Evolutionary conservation across 805 yeast genomes (phyloP).

Genomic region (Candida anglica): DNA sequence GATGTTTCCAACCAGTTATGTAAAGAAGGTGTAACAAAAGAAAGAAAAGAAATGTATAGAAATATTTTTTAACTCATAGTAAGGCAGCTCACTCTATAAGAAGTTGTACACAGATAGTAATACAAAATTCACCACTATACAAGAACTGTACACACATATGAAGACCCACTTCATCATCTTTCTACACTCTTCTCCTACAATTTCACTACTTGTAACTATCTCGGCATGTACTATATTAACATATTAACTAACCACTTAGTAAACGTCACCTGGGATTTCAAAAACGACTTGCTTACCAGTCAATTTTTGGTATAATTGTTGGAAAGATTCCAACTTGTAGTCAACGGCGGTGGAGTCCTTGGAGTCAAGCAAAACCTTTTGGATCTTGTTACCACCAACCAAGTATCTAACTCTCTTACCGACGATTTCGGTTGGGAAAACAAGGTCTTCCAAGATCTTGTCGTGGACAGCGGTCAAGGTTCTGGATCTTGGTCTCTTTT

Average conservation of each 20-base stretch:
- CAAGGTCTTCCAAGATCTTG: constrained; percentile 97
- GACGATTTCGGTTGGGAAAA: constrained; percentile 98
- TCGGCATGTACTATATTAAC: constrained; percentile 3
- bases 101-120: no score
- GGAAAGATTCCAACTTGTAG: constrained; percentile 99
- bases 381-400: constrained; percentile 98
- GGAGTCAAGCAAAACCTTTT: constrained; percentile 95
- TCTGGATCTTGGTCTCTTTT: constrained; percentile 99
- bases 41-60: no score
- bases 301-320: constrained; percentile 95
- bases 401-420: constrained; percentile 99
- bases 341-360: constrained; percentile 96
- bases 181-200: no score
- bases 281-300: constrained; percentile 99
- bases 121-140: not conserved
- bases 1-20: constrained; percentile 69
- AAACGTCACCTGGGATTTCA: constrained; percentile 66
- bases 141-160: not conserved
- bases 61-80: no score
- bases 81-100: no score
- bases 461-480: constrained; percentile 98
- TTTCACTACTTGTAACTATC: no score
- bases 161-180: no score
- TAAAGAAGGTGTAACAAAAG: constrained; percentile 28
- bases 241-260: constrained; percentile 20